Evolutionary conservation across 441 rosid species (phyloP).

Genomic region (Croton laevigatus): DNA sequence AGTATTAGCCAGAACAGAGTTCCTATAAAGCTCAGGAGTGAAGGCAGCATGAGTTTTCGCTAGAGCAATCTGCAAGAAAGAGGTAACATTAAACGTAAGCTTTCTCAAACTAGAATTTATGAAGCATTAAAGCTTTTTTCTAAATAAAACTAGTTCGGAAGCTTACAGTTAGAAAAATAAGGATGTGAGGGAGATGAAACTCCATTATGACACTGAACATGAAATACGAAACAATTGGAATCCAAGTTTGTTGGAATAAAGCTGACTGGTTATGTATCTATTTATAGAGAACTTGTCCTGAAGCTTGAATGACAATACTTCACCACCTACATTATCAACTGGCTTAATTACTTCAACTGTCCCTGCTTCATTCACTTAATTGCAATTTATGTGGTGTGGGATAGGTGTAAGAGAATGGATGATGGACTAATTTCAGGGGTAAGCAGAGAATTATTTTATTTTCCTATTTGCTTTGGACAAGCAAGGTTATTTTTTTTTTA

Average conservation of each 20-base stretch:
- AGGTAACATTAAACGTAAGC: not conserved
- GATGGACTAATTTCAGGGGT: not conserved
- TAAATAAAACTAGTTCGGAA: too few species aligned
- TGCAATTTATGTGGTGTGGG: slow-evolving; percentile 20
- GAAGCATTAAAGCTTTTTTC: not conserved
- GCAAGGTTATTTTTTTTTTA: not conserved
- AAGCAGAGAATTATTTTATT: not conserved
- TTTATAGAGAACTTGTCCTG: slow-evolving; percentile 21
- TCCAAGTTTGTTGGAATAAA: slow-evolving; percentile 7
- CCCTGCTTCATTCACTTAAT: slow-evolving; percentile 29
- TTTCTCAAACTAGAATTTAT: not conserved
- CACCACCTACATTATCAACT: slow-evolving; percentile 31
- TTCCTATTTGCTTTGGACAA: slow-evolving; percentile 1
- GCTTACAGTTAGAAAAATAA: slow-evolving; percentile 42
- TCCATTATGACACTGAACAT: slow-evolving; percentile 27
- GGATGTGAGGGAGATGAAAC: slow-evolving; percentile 32
- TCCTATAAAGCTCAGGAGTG: slow-evolving; percentile 71
- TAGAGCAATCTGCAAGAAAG: slow-evolving; percentile 42
- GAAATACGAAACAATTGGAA: not conserved
- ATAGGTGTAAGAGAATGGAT: slow-evolving; percentile 17
- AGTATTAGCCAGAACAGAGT: slow-evolving; percentile 62
- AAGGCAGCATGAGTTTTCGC: slow-evolving; percentile 51
- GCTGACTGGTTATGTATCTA: not conserved
- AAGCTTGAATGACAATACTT: not conserved
- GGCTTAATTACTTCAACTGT: slow-evolving; percentile 37